Evolutionary conservation across 2,329 filamentous ascomycete genomes (phyloP), one percentile per base, ranked within the genome.

Genomic region (Colletotrichum salicis): DNA sequence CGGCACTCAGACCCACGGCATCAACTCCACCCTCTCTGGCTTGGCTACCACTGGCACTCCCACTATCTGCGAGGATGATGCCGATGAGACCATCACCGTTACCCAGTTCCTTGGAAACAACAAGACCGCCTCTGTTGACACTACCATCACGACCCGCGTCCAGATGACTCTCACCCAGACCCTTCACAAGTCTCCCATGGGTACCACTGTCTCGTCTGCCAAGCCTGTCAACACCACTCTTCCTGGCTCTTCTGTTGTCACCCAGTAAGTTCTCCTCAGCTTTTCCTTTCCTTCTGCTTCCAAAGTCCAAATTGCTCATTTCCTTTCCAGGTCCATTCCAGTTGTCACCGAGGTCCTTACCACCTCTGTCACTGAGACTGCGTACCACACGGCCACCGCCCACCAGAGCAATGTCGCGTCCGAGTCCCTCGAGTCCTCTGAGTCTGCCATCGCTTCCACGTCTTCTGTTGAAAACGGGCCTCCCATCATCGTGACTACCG

Each of bases 311-410:
- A 19, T 51, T 22, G 5, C 45, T 62, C 29, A 22, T 71, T 41
- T n/a, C 11, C 11, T 31, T 12, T 22, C 11, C 12, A 72, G 70
- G 56, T 37, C 41, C 56, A 24, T 52, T 13, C 22, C 70, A 5
- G 29, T 64, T 24, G n/a, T 70, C 52, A 71, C 69, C 15, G 24
- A 69, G 58, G n/a, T 72, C 55, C 41, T 59, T 13, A 64, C 64
- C 15, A 73, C 73, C 31, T 71, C 71, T 22, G 45, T 71, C 41
- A 74, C 71, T 35, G 56, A 73, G 67, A 73, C 71, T 51, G 58
- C 56, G 54, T 62, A 45, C 22, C 51, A 54, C 64, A 74, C 71
- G 29, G 58, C 62, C 41, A 51, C 67, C 24, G 56, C n/a, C 22
- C 54, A 57, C 33, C 27, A 67, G 45, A 45, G 60, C n/a, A 13